phyloP scores from a whole-genome alignment of 140 eudicot genomes.

The Bidens hawaiensis region DNA sequence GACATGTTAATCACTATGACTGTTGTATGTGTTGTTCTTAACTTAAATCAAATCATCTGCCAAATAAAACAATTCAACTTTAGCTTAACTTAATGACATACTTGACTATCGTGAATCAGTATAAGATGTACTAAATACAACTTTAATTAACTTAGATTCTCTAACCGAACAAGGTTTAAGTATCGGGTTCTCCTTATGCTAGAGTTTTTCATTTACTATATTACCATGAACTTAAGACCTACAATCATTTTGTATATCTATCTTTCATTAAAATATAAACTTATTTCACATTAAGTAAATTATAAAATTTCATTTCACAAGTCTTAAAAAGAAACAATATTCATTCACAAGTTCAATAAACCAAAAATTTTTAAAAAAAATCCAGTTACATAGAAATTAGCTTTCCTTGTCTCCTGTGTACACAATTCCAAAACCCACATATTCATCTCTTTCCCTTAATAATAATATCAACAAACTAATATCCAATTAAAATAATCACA shows the following conservation, averaged over 20 bases:
- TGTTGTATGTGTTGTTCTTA: no score
- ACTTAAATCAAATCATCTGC: no score
- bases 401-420: slow-evolving; percentile 18
- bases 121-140: no score
- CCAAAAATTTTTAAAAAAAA: slow-evolving; percentile 1
- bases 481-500: slow-evolving; percentile 11
- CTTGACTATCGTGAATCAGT: no score
- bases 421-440: slow-evolving; percentile 28
- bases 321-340: background rate
- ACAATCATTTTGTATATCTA: background rate
- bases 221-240: background rate
- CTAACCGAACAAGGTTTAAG: background rate
- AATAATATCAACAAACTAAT: background rate
- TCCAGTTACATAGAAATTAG: slow-evolving; percentile 27
- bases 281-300: background rate
- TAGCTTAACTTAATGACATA: no score
- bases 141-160: no score
- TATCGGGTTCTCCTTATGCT: background rate
- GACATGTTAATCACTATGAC: no score
- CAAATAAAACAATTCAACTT: no score
- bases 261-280: background rate
- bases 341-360: slow-evolving; percentile 6
- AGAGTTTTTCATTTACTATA: background rate
- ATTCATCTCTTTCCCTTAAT: slow-evolving; percentile 9
- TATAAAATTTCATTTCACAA: background rate